Percentiles rank a stretch among this genome's conserved stretches.
phyloP scores from a whole-genome alignment of 2,329 filamentous ascomycete genomes.

The Grosmannia penicillata region DNA sequence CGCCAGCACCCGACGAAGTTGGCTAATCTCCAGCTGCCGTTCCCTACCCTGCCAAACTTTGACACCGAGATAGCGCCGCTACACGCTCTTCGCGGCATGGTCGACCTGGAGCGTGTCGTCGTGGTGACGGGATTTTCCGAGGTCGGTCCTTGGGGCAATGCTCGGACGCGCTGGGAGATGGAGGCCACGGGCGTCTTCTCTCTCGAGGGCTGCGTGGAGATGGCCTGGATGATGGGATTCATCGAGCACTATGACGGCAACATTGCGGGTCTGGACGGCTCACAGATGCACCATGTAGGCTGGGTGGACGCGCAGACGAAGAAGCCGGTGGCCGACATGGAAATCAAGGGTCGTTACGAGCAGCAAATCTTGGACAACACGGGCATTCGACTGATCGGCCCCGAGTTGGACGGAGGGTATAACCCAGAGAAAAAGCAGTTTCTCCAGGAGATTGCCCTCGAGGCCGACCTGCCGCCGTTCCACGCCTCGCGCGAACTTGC shows the following conservation, averaged over 20 bases:
- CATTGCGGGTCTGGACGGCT: slow-evolving; percentile 89
- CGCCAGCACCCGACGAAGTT: too few species aligned
- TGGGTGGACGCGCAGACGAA: slow-evolving; percentile 93
- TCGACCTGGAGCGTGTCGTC: slow-evolving; percentile 94
- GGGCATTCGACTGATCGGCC: slow-evolving; percentile 94
- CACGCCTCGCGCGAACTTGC: slow-evolving; percentile 95
- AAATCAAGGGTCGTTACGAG: slow-evolving; percentile 95
- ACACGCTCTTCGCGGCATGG: slow-evolving; percentile 91
- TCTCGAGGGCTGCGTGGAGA: slow-evolving; percentile 93
- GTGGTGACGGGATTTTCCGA: slow-evolving; percentile 96
- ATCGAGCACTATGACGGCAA: slow-evolving; percentile 97
- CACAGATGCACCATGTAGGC: slow-evolving; percentile 89
- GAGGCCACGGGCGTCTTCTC: slow-evolving; percentile 94
- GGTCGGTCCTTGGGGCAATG: slow-evolving; percentile 96
- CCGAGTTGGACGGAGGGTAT: slow-evolving; percentile 91
- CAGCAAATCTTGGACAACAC: slow-evolving; percentile 92
- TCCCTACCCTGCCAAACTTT: slow-evolving; percentile 84
- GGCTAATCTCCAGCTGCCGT: slow-evolving; percentile 97
- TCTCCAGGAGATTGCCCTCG: slow-evolving; percentile 91
- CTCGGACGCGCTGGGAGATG: slow-evolving; percentile 98
- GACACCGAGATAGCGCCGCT: slow-evolving; percentile 79
- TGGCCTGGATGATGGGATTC: slow-evolving; percentile 99
- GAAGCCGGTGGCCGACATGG: slow-evolving; percentile 94
- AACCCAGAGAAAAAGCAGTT: slow-evolving; percentile 98
- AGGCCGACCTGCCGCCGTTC: slow-evolving; percentile 93